These are phyloP conservation scores for Populus tomentosa DNA, from an alignment of 441 rosid species.

Conservation along the genomic window DNA sequence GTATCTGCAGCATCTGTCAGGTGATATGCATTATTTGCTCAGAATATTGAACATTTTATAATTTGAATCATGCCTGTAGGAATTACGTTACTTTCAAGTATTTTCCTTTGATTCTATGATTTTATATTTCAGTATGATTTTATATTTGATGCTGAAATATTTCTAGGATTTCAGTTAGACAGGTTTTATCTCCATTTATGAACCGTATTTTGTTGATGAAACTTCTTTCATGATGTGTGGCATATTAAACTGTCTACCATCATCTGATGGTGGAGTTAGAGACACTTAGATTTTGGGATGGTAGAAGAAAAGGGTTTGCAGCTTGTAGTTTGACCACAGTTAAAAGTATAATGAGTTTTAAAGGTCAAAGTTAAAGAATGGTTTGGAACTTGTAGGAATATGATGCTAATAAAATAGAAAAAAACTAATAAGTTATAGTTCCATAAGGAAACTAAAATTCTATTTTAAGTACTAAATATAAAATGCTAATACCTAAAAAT, in stretches of 20 bases:
- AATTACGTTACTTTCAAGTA: not conserved
- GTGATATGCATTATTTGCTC: conserved; percentile 32
- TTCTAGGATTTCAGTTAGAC: not conserved
- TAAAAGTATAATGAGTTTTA: not conserved
- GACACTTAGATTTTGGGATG: not conserved
- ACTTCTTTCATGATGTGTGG: not conserved
- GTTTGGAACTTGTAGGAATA: not conserved
- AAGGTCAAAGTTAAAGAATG: not conserved
- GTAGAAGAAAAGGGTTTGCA: not conserved
- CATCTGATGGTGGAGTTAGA: not conserved
- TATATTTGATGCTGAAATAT: not conserved
- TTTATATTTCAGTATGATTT: not conserved
- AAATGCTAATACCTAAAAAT: not conserved
- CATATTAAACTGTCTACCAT: not conserved
- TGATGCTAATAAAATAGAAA: not conserved
- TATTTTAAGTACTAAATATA: not conserved
- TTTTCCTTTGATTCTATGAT: not conserved
- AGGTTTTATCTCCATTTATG: not conserved
- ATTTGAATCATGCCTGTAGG: conserved; percentile 3
- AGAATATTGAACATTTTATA: not conserved
- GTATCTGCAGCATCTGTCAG: conserved; percentile 93
- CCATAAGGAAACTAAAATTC: too few relatives aligned
- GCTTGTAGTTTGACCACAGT: not conserved
- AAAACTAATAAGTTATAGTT: too few relatives aligned
- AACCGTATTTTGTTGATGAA: not conserved